A percentile compares a stretch with the other conserved stretches of the same genome.
Evolutionary conservation across 495 filamentous ascomycete species (phyloP).

Genomic region (Annulohypoxylon nitens): DNA sequence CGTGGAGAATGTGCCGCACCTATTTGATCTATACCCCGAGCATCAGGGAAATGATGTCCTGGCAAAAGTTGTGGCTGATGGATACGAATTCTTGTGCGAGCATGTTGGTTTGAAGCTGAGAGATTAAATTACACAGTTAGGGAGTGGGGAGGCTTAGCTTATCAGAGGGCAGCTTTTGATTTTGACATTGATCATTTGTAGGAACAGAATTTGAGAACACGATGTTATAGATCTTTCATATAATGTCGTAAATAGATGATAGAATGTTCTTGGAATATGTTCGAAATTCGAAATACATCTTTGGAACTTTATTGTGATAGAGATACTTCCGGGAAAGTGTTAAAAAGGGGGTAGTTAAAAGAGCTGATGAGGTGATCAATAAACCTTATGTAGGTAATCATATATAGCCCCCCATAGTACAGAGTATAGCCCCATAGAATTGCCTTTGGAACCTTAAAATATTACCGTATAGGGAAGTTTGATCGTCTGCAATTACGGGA

Average conservation of each 20-base stretch:
- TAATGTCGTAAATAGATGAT: neutral
- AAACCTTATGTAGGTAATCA: too few relatives aligned
- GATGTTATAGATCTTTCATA: neutral
- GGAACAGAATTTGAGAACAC: neutral
- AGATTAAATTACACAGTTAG: neutral
- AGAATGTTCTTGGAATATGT: neutral
- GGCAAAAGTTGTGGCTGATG: neutral
- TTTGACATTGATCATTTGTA: neutral
- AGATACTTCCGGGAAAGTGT: too few relatives aligned
- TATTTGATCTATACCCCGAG: slow-evolving; percentile 8
- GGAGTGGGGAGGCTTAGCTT: neutral
- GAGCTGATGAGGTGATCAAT: too few relatives aligned
- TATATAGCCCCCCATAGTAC: too few relatives aligned
- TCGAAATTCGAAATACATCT: neutral
- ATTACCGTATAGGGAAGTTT: too few relatives aligned
- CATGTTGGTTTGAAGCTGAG: slow-evolving; percentile 12
- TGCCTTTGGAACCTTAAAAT: too few relatives aligned
- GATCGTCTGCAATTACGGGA: too few relatives aligned
- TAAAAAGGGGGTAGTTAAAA: too few relatives aligned
- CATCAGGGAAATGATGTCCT: slow-evolving; percentile 4
- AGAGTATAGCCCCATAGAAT: too few relatives aligned
- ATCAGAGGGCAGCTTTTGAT: neutral
- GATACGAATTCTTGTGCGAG: slow-evolving; percentile 9
- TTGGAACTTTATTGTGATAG: neutral
- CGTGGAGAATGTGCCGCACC: slow-evolving; percentile 6